phyloP scores from a whole-genome alignment of 495 filamentous ascomycete species.

The Podospora australis region DNA sequence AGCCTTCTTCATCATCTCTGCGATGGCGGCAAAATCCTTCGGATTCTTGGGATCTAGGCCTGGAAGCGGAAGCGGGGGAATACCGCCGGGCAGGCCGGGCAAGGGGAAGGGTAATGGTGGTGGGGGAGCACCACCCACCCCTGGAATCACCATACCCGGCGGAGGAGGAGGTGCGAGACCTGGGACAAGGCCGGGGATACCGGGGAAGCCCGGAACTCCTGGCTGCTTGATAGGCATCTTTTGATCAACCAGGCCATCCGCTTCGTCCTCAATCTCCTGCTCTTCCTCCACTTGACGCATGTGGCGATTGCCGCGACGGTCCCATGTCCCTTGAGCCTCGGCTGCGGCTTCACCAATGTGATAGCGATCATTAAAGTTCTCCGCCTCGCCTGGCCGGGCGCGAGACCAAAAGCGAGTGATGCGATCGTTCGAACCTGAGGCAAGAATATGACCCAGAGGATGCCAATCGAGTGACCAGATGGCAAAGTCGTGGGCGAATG shows the following conservation, averaged over 20 bases:
- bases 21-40: conserved; percentile 63
- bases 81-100: conserved; percentile 39
- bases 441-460: conserved; percentile 88
- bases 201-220: conserved; percentile 37
- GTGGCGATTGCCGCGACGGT: conserved; percentile 67
- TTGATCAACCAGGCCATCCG: conserved; percentile 89
- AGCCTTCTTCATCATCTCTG: conserved; percentile 53
- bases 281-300: conserved; percentile 88
- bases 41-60: conserved; percentile 52
- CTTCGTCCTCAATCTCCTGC: conserved; percentile 86
- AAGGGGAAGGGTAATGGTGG: conserved; percentile 26
- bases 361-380: conserved; percentile 79
- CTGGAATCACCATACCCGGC: conserved; percentile 16
- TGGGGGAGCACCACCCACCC: conserved; percentile 33
- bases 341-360: conserved; percentile 92
- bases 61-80: conserved; percentile 42
- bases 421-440: conserved; percentile 97
- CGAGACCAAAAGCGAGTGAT: conserved; percentile 95
- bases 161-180: conserved; percentile 28
- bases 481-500: conserved; percentile 83
- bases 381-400: conserved; percentile 71
- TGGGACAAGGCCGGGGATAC: conserved; percentile 42
- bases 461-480: conserved; percentile 99
- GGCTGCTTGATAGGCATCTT: conserved; percentile 57
- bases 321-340: conserved; percentile 88